Base-by-base conservation (phyloP, 2,329 filamentous ascomycete species). In the Beauveria varroae region DNA sequence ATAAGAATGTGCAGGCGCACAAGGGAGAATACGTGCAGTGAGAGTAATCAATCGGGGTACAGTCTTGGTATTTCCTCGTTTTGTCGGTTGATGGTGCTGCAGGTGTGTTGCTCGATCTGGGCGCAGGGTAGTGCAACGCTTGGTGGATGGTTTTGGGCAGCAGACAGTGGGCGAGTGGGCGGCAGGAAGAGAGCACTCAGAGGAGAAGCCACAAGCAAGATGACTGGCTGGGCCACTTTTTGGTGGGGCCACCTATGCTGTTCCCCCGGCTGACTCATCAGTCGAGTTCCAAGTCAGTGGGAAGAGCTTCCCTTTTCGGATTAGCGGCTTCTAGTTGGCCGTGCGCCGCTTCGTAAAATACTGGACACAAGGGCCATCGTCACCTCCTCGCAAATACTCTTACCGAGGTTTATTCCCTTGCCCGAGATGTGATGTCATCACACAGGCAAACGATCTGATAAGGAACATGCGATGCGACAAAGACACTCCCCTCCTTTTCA, bases 41-140 rank as follows among this genome's bases (percentile, higher is more conserved):
- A 20, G 37, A 6, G 47, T 61, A 30, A 40, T 57, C 60, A 57
- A 61, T 61, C 34, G n/a, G 46, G 26, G 30, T 18, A 20, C 14
- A 12, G 43, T 56, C n/a, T 46, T 46, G 59, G 26, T 61, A 24
- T 40, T 50, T 18, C 46, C 34, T 51, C 43, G 60, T 44, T 10
- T 16, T 51, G 53, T 44, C 28, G 30, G 54, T 57, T 51, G 44
- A 34, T 50, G 56, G 49, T 60, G 57, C 57, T 60, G 57, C 57
- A 60, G 57, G 49, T 60, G 57, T 53, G 57, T 60, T 54, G 57
- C 57, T 60, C 57, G 57, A 54, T 54, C 41, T 47, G 57, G 57
- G 47, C 57, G 47, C 57, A 49, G 57, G 57, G 57, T 59, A 59
- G 47, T 59, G 57, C 57, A 59, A 24, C 37, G 47, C 57, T n/a